Evolutionary conservation across 352 stramenopile species (phyloP).

Genomic region (Pythium sp.): DNA sequence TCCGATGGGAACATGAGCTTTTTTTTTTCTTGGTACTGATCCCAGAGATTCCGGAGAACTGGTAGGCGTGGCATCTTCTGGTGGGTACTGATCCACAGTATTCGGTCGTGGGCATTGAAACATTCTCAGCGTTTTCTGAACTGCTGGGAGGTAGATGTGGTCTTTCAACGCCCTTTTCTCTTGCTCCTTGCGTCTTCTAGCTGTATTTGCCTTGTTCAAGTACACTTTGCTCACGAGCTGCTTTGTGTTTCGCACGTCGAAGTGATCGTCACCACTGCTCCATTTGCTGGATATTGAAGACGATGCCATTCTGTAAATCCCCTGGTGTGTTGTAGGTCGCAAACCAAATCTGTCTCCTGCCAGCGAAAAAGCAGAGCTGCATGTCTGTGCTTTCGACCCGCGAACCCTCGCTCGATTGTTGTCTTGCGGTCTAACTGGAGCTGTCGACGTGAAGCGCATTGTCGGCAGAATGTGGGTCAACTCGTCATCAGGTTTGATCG

Average conservation of each 20-base stretch:
- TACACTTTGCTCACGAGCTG: conserved; percentile 23
- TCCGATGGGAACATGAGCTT: conserved; percentile 15
- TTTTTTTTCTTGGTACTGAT: neutral
- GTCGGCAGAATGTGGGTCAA: conserved; percentile 3
- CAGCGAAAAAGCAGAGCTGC: neutral
- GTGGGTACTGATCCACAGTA: neutral
- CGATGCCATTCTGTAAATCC: neutral
- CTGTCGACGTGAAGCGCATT: neutral
- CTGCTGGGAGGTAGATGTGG: conserved; percentile 33
- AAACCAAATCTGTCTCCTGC: neutral
- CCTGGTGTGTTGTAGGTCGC: neutral
- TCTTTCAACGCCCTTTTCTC: conserved; percentile 22
- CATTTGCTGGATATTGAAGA: conserved; percentile 11
- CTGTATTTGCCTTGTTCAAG: neutral
- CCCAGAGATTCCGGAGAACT: neutral
- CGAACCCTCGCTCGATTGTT: neutral
- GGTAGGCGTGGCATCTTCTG: neutral
- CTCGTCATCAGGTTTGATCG: conserved; percentile 5
- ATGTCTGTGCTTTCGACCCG: neutral
- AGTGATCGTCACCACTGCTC: neutral
- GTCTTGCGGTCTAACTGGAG: neutral
- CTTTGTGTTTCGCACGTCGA: conserved; percentile 16
- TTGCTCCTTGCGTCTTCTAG: conserved; percentile 14
- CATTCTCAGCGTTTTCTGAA: conserved; percentile 21
- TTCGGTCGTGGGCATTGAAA: conserved; percentile 8